Evolutionary conservation across 495 filamentous ascomycete genomes (phyloP), one percentile per base, ranked within the genome.

Genomic region (Cenococcum geophilum): DNA sequence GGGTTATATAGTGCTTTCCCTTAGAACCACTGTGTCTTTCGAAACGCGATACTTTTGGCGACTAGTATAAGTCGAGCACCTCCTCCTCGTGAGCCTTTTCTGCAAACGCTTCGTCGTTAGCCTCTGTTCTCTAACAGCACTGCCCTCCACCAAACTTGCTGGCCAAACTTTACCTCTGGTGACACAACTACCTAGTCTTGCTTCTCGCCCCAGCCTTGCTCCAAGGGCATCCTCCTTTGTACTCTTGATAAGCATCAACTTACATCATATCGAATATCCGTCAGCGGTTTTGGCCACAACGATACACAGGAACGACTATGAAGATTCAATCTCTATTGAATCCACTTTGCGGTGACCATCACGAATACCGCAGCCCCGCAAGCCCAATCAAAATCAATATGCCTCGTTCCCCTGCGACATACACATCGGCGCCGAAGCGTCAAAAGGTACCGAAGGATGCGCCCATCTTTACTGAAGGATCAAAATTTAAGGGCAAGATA

Each of bases 361-460:
- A 58, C 12, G 57, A 48, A 18, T 47, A 61, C 32, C 43, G 54
- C 37, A 55, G 36, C 55, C 58, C 58, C 16, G 21, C 16, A 42
- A 61, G 55, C 16, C 61, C 65, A 14, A 55, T 62, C 12, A 43
- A 55, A 14, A 60, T 52, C 22, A 40, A 43, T 43, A 57, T 42
- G 21, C 61, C 59, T 47, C 40, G 42, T 37, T 18, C 47, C 37
- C 18, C 21, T 23, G 37, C 36, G 32, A 34, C 50, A n/a, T 22
- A 34, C 60, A 57, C 60, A 8, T 36, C 47, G 48, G 35, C 36
- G 18, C 61, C 56, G 21, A 81, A 77, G 63, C 76, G 76, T 54
- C 71, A 70, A 22, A 84, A 84, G 65, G 65, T 77, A 66, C 75
- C 79, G 45, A 88, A 87, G 68, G 82, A 87, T 59, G 76, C 81